Evolutionary conservation across 306 rosid genomes (phyloP), one percentile per base, ranked within the genome.

Genomic region (Cajanus cajan): DNA sequence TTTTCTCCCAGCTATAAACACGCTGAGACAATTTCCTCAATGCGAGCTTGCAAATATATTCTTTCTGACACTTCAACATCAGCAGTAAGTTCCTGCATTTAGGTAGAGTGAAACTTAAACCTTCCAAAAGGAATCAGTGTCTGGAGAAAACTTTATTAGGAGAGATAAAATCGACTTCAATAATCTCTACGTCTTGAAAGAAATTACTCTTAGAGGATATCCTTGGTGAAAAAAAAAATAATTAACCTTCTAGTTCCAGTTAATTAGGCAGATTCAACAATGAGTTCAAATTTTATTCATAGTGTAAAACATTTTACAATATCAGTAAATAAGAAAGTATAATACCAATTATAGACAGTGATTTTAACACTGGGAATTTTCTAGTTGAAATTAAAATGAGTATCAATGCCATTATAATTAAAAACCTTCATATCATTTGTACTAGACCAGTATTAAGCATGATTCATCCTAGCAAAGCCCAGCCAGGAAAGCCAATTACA

Each of bases 1-100:
- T 90, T 94, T 19, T 96, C 98, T 85, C 96, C 97, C 75, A 91
- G 90, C 97, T 96, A 94, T 84, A 91, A 78, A 86, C 95, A 94
- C 92, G 90, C 52, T 77, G 89, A 89, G n/a, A n/a, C n/a, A n/a
- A n/a, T n/a, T n/a, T n/a, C n/a, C 25, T 87, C 91, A 43, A 91
- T 87, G 67, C 88, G 77, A 82, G 98, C 93, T 39, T 86, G 90
- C 43, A 92, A 91, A 74, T 91, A 89, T 86, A 90, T 87, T 80
- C 96, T 97, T 81, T 94, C 96, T 16, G 90, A 86, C 72, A 94
- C 87, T 88, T 94, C 98, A 84, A 90, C 89, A 86, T 91, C 98
- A 74, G 97, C 82, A 67, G 88, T 58, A 66, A 91, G 91, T 37
- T 86, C 88, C 98, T 91, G 92, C 41, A 63, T 39, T 71, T 76